Percentiles rank a stretch among this genome's conserved stretches.
phyloP scores from a whole-genome alignment of 148 eudicot species.

The Arctostaphylos glauca region DNA sequence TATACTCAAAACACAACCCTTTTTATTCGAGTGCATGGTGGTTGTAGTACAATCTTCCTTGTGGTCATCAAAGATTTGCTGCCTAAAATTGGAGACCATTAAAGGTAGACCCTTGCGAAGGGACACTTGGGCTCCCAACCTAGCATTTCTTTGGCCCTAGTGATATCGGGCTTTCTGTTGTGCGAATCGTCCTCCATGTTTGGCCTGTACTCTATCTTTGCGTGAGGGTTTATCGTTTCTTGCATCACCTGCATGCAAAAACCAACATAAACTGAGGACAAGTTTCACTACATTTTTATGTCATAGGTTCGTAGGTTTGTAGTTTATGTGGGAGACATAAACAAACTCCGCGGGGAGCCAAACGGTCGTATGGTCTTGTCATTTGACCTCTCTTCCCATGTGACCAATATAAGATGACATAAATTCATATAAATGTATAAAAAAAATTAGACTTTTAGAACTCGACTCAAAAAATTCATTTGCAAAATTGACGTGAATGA shows the following conservation, averaged over 20 bases:
- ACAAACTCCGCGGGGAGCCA: not conserved
- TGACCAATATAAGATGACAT: too few species aligned
- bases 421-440: too few species aligned
- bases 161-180: slow-evolving; percentile 93
- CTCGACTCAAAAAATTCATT: too few species aligned
- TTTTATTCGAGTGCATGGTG: slow-evolving; percentile 19
- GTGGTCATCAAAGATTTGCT: slow-evolving; percentile 81
- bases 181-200: slow-evolving; percentile 97
- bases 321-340: not conserved
- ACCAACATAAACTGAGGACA: not conserved
- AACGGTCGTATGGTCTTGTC: too few species aligned
- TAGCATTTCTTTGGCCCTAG: slow-evolving; percentile 79
- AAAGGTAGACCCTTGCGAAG: slow-evolving; percentile 86
- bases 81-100: slow-evolving; percentile 86
- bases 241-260: slow-evolving; percentile 64
- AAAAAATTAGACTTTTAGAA: too few species aligned
- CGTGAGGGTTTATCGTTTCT: slow-evolving; percentile 89
- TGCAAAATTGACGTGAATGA: too few species aligned
- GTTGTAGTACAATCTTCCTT: slow-evolving; percentile 37
- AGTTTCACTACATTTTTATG: not conserved
- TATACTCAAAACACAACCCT: not conserved
- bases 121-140: slow-evolving; percentile 93
- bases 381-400: too few species aligned
- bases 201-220: slow-evolving; percentile 70
- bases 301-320: not conserved